Evolutionary conservation across 2,329 filamentous ascomycete species (phyloP).

Genomic region (Dactylonectria macrodidyma): DNA sequence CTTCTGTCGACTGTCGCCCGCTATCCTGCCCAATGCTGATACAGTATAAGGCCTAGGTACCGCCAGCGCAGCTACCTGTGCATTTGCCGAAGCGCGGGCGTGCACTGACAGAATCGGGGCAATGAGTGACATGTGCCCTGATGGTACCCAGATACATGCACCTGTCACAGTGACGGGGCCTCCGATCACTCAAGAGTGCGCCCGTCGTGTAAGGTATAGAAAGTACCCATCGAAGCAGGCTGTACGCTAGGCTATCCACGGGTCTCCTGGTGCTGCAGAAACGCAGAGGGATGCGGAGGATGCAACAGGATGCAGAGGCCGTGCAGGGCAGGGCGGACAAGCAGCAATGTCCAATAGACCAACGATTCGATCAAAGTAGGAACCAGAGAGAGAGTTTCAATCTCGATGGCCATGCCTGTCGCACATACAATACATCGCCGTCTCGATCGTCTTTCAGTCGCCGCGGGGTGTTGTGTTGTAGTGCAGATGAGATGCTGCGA

Average conservation of each 20-base stretch:
- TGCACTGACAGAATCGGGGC: slow-evolving; percentile 17
- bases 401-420: slow-evolving; percentile 15
- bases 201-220: slow-evolving; percentile 10
- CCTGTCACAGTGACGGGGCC: slow-evolving; percentile 3
- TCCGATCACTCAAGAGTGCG: not conserved
- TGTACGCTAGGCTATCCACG: slow-evolving; percentile 31
- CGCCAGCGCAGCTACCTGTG: slow-evolving; percentile 24
- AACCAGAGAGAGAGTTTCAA: not conserved
- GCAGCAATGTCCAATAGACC: not conserved
- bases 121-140: slow-evolving; percentile 14
- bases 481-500: slow-evolving; percentile 21
- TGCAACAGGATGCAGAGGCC: not conserved
- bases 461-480: slow-evolving; percentile 5
- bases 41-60: slow-evolving; percentile 14
- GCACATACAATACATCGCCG: slow-evolving; percentile 13
- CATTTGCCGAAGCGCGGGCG: slow-evolving; percentile 13
- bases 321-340: not conserved
- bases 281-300: slow-evolving; percentile 8
- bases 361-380: not conserved
- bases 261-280: slow-evolving; percentile 8
- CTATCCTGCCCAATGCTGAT: slow-evolving; percentile 3
- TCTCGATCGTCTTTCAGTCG: slow-evolving; percentile 26
- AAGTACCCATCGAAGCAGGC: slow-evolving; percentile 15
- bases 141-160: slow-evolving; percentile 11
- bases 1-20: too few species aligned